Percentiles rank a stretch among this genome's conserved stretches.
These are phyloP conservation scores for Ascochyta pisi DNA, from an alignment of 2,329 filamentous ascomycete genomes.

Conservation along the genomic window DNA sequence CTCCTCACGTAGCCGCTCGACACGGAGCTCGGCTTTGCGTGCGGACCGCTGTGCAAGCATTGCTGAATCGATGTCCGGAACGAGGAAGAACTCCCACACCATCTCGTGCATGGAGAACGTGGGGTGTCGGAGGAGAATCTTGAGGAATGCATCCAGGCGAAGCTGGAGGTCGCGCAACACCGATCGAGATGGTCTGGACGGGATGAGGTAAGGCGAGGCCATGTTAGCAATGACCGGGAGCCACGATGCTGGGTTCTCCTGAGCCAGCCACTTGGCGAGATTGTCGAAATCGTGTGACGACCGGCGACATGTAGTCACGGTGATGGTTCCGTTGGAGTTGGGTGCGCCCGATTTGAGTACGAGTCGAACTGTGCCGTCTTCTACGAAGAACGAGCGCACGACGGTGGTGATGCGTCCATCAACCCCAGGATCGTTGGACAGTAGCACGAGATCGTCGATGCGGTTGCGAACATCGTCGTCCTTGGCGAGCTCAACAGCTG, in stretches of 20 bases:
- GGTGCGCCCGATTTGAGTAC: constrained; percentile 94
- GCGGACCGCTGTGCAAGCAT: constrained; percentile 89
- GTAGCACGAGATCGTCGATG: constrained; percentile 90
- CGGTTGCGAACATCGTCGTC: constrained; percentile 96
- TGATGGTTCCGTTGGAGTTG: constrained; percentile 80
- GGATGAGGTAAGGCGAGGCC: constrained; percentile 89
- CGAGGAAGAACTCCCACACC: constrained; percentile 98
- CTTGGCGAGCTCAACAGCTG: constrained; percentile 94
- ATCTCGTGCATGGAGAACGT: constrained; percentile 97
- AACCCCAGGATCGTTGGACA: constrained; percentile 68
- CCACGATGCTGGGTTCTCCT: constrained; percentile 96
- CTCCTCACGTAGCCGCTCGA: constrained; percentile 88
- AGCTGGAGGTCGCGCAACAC: constrained; percentile 87
- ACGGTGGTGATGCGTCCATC: constrained; percentile 90
- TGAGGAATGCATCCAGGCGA: constrained; percentile 85
- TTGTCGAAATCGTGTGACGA: constrained; percentile 91
- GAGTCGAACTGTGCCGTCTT: constrained; percentile 90
- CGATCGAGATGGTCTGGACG: constrained; percentile 86
- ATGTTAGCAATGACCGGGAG: constrained; percentile 79
- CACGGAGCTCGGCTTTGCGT: constrained; percentile 81
- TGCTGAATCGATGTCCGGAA: constrained; percentile 88
- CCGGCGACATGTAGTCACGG: constrained; percentile 90
- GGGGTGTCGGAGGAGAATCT: constrained; percentile 83
- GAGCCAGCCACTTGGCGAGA: constrained; percentile 78
- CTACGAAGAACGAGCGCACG: constrained; percentile 94